These are phyloP conservation scores for Psilocybe cubensis DNA, from an alignment of 768 basidiomycete genomes.

Conservation along the genomic window DNA sequence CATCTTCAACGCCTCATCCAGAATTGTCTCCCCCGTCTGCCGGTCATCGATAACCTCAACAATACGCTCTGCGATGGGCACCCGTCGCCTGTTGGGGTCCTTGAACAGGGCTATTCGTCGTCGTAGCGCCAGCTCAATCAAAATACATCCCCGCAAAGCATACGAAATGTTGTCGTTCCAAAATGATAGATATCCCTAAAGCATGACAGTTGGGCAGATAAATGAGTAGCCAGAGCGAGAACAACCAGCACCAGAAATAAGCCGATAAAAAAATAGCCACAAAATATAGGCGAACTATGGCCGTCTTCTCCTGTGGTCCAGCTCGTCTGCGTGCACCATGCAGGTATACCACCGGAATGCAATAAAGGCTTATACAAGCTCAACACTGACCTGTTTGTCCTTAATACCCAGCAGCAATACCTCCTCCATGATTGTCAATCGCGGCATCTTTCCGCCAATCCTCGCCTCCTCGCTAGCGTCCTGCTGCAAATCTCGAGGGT, in stretches of 20 bases:
- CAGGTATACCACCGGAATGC: background rate
- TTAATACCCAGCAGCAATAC: constrained; percentile 92
- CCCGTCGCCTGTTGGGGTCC: constrained; percentile 76
- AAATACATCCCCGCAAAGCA: constrained; percentile 96
- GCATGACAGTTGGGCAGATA: background rate
- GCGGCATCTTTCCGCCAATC: constrained; percentile 75
- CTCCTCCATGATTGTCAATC: constrained; percentile 96
- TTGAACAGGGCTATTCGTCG: constrained; percentile 89
- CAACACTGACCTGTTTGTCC: constrained; percentile 84
- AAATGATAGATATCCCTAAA: constrained; percentile 89
- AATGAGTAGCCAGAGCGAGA: constrained; percentile 7
- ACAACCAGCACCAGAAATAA: background rate
- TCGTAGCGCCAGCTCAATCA: constrained; percentile 95
- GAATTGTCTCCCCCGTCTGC: constrained; percentile 93
- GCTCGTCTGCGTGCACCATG: no score
- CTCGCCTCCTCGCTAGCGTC: constrained; percentile 64
- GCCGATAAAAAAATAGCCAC: background rate
- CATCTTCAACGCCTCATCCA: constrained; percentile 96
- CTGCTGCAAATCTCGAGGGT: constrained; percentile 85
- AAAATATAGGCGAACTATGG: background rate
- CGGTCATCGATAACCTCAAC: constrained; percentile 92
- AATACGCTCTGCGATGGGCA: constrained; percentile 79
- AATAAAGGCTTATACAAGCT: background rate
- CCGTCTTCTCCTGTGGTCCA: no score
- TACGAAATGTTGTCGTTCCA: constrained; percentile 99